Base-by-base conservation (phyloP, 176 grass and related monocot genomes). In the Neostapfia colusana region DNA sequence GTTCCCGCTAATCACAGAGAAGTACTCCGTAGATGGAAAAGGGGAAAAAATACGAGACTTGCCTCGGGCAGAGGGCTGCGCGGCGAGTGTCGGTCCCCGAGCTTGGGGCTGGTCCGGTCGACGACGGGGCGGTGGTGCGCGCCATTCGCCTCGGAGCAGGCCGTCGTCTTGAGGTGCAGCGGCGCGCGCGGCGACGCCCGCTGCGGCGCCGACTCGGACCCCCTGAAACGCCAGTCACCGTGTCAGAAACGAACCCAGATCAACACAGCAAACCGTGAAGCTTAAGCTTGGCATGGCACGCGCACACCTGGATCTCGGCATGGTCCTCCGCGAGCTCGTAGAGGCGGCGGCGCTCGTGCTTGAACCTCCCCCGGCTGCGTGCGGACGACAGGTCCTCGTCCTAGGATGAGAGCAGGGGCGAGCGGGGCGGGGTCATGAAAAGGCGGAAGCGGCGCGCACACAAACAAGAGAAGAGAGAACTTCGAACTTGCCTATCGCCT, bases 101-200 rank as follows among this genome's bases (percentile, higher is more conserved):
- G 18, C 83, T 95, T 95, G 64, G 91, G 95, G 86, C 94, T 97
- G 73, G 63, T 27, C 35, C 87, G 81, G 80, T 87, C 93, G 43
- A 17, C 75, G 48, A 73, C 23, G 25, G 66, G 38, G 7, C 88
- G 85, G 79, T 94, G 90, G 73, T 83, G 87, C 54, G 79, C 82
- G 59, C 77, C 91, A 41, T 99, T 95, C 54, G 92, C 72, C 0
- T 92, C 95, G 1, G 88, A 93, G 84, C 63, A 84, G 0, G 79
- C 81, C 14, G 91, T 89, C 40, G 87, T 87, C 83, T 90, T 92
- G 62, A 99, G 85, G 72, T 95, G 89, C 53, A 99, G 89, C 60
- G 96, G 89, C 56, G 76, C 89, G 26, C 95, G 91, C 67, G 92
- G 87, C 14, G 87, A 85, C 82, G 44, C 50, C 53, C 95, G 84